Evolutionary conservation across 352 stramenopile genomes (phyloP).

Genomic region (Pythium biforme): DNA sequence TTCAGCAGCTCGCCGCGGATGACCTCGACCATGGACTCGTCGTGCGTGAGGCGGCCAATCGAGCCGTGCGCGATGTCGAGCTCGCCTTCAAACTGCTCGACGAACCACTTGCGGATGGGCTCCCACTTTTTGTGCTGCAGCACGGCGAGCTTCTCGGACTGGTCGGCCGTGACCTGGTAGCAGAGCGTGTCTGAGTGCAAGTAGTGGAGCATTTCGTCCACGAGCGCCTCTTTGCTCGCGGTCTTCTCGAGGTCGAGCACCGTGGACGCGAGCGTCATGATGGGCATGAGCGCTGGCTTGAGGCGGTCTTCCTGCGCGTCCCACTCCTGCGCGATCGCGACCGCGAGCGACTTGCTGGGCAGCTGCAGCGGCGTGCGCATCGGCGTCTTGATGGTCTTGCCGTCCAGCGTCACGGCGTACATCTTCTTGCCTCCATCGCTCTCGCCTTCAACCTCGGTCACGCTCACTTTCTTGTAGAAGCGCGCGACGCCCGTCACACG

Average conservation of each 20-base stretch:
- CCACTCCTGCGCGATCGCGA: constrained; percentile 80
- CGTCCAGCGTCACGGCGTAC: constrained; percentile 77
- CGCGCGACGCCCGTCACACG: constrained; percentile 78
- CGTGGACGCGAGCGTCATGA: constrained; percentile 86
- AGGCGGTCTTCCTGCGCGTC: constrained; percentile 76
- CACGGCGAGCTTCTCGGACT: constrained; percentile 77
- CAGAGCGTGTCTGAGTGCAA: constrained; percentile 88
- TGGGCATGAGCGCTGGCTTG: constrained; percentile 79
- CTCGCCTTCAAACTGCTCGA: constrained; percentile 65
- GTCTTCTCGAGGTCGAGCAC: constrained; percentile 64
- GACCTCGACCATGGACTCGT: constrained; percentile 55
- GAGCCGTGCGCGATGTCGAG: constrained; percentile 82
- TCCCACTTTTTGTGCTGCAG: constrained; percentile 87
- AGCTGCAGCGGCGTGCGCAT: constrained; percentile 58
- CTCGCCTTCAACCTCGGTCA: constrained; percentile 40
- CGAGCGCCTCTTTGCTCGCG: constrained; percentile 52
- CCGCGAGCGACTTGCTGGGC: constrained; percentile 65
- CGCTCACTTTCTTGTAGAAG: constrained; percentile 83
- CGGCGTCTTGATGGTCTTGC: constrained; percentile 81
- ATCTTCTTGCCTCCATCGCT: constrained; percentile 10
- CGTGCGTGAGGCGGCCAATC: constrained; percentile 64
- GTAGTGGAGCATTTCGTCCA: constrained; percentile 86
- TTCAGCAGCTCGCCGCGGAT: constrained; percentile 60
- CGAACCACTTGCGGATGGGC: constrained; percentile 83
- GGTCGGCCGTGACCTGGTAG: constrained; percentile 79